phyloP scores from a whole-genome alignment of 345 rosid species.

The Populus simonii region DNA sequence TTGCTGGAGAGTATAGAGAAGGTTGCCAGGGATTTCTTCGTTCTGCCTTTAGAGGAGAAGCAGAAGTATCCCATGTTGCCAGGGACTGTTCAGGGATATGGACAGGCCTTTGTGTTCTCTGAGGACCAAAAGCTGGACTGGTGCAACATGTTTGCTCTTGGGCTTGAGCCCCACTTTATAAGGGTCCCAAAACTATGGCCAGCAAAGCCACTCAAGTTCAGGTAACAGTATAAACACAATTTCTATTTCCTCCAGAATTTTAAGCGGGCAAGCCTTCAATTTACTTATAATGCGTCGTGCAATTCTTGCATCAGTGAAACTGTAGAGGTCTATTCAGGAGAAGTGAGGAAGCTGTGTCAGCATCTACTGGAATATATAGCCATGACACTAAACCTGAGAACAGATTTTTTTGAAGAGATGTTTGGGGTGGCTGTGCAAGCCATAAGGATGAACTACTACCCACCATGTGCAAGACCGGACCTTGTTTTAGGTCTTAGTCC shows the following conservation, averaged over 20 bases:
- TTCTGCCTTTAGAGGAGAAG: slow-evolving; percentile 79
- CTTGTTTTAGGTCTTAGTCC: slow-evolving; percentile 95
- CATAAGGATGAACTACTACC: slow-evolving; percentile 96
- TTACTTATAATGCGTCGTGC: neutral
- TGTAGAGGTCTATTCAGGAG: slow-evolving; percentile 61
- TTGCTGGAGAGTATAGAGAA: slow-evolving; percentile 63
- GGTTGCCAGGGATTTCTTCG: slow-evolving; percentile 70
- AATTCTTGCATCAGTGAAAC: slow-evolving; percentile 46
- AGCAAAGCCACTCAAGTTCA: slow-evolving; percentile 58
- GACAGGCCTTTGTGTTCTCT: slow-evolving; percentile 91
- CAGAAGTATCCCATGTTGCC: slow-evolving; percentile 81
- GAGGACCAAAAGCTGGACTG: slow-evolving; percentile 95
- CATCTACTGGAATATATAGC: slow-evolving; percentile 56
- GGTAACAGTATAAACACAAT: slow-evolving; percentile 32
- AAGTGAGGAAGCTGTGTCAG: slow-evolving; percentile 64
- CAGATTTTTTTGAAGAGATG: slow-evolving; percentile 58
- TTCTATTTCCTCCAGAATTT: neutral
- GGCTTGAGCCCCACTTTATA: slow-evolving; percentile 66
- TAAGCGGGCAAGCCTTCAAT: neutral
- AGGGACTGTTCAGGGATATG: slow-evolving; percentile 92
- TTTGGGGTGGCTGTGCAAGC: slow-evolving; percentile 85
- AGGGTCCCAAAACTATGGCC: slow-evolving; percentile 88
- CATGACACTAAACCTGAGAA: slow-evolving; percentile 58
- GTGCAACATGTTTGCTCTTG: slow-evolving; percentile 98
- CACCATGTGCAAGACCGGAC: slow-evolving; percentile 92